phyloP scores from a whole-genome alignment of 441 rosid species.

The Erodium texanum region DNA sequence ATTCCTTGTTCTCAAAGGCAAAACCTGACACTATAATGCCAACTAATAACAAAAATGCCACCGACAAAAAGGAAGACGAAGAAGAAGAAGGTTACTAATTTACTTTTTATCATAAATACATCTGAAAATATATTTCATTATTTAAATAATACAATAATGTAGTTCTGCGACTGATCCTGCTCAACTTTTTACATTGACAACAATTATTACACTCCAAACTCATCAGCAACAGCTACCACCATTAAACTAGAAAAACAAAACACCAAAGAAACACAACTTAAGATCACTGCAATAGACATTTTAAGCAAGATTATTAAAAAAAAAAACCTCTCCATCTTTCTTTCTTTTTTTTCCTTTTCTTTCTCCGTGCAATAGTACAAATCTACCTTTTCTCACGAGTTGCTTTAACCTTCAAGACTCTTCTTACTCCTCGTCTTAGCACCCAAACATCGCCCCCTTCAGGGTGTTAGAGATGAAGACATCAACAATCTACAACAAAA shows the following conservation, averaged over 20 bases:
- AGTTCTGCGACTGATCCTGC: not conserved
- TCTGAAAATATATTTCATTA: not conserved
- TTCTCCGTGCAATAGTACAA: not conserved
- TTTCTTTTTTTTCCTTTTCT: not conserved
- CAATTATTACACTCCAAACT: too few relatives aligned
- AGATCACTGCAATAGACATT: not conserved
- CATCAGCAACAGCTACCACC: not conserved
- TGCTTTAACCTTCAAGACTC: too few relatives aligned
- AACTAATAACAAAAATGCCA: not conserved
- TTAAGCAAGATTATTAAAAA: conserved; percentile 1
- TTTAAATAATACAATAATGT: not conserved
- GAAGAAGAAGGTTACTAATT: not conserved
- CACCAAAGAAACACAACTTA: conserved; percentile 9
- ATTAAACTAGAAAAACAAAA: conserved; percentile 9
- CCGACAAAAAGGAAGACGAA: too few relatives aligned
- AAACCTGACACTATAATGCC: not conserved
- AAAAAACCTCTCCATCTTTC: too few relatives aligned
- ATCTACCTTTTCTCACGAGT: too few relatives aligned
- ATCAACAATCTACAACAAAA: too few relatives aligned
- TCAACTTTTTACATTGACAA: too few relatives aligned
- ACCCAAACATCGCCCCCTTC: too few relatives aligned
- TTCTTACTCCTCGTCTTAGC: too few relatives aligned
- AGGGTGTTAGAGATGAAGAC: too few relatives aligned
- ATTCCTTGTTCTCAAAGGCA: too few relatives aligned
- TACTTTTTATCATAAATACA: not conserved